Conservation (phyloP, 768 basidiomycete genomes). For the Pilatotrama ljubarskyi region DNA sequence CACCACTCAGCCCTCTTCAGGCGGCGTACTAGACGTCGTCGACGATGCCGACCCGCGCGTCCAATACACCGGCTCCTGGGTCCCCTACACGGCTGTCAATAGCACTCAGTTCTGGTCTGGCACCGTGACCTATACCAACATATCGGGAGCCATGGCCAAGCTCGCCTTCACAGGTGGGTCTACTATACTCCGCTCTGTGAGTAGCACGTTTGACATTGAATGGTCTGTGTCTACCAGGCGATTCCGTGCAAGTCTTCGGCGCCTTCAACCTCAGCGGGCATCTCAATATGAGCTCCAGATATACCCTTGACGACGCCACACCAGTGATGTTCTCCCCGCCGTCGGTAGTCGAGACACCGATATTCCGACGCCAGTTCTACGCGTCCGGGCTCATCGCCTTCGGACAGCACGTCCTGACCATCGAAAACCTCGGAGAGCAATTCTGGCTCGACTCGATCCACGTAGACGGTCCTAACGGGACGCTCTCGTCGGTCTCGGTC, state of each 20-base stretch:
- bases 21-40: not conserved
- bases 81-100: not conserved
- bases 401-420: not conserved
- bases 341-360: not conserved
- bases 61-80: not conserved
- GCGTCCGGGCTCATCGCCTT: not conserved
- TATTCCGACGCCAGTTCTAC: not conserved
- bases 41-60: not conserved
- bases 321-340: not conserved
- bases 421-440: conserved; percentile 8
- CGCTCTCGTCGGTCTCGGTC: too few species aligned
- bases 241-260: not conserved
- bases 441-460: conserved; percentile 10
- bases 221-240: not conserved
- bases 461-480: too few species aligned
- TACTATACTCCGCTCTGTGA: too few species aligned
- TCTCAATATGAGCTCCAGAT: not conserved
- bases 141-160: not conserved
- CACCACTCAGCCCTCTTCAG: too few species aligned
- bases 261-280: not conserved
- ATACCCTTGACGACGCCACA: not conserved
- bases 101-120: not conserved
- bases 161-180: not conserved
- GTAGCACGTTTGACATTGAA: not conserved
- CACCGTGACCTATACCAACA: not conserved